Evolutionary conservation across 2,329 filamentous ascomycete genomes (phyloP).

Genomic region (Penicillium sp.): DNA sequence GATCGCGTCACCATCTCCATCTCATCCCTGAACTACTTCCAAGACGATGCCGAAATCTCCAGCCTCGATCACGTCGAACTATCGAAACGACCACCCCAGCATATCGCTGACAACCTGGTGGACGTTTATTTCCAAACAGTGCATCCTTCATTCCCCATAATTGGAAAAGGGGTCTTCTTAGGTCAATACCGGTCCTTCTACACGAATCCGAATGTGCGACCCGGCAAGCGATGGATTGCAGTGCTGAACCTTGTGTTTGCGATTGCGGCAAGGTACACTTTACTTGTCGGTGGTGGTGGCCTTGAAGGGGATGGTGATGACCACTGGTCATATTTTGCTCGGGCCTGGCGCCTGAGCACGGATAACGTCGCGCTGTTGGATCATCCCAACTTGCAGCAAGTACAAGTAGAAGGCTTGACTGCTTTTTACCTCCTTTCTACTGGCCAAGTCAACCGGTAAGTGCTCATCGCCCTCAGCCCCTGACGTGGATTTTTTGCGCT

Average conservation of each 20-base stretch:
- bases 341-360: constrained; percentile 45
- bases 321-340: constrained; percentile 44
- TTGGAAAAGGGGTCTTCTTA: constrained; percentile 43
- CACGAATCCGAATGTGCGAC: constrained; percentile 31
- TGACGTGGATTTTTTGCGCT: background rate
- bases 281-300: constrained; percentile 31
- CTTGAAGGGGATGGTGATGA: constrained; percentile 33
- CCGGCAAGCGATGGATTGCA: constrained; percentile 44
- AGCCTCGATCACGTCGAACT: constrained; percentile 39
- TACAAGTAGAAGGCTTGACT: constrained; percentile 45
- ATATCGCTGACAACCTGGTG: constrained; percentile 43
- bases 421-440: constrained; percentile 44
- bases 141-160: constrained; percentile 46
- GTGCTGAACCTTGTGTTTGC: constrained; percentile 49
- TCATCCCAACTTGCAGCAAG: constrained; percentile 46
- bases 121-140: constrained; percentile 42
- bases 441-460: constrained; percentile 47
- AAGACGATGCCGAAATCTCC: constrained; percentile 41
- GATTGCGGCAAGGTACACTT: constrained; percentile 41
- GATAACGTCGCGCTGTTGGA: constrained; percentile 38
- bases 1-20: constrained; percentile 26
- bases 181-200: constrained; percentile 43
- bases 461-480: background rate
- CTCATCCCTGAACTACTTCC: constrained; percentile 41
- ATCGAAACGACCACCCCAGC: constrained; percentile 37